phyloP scores from a whole-genome alignment of 2,329 filamentous ascomycete species.

The Diaporthe sp. region DNA sequence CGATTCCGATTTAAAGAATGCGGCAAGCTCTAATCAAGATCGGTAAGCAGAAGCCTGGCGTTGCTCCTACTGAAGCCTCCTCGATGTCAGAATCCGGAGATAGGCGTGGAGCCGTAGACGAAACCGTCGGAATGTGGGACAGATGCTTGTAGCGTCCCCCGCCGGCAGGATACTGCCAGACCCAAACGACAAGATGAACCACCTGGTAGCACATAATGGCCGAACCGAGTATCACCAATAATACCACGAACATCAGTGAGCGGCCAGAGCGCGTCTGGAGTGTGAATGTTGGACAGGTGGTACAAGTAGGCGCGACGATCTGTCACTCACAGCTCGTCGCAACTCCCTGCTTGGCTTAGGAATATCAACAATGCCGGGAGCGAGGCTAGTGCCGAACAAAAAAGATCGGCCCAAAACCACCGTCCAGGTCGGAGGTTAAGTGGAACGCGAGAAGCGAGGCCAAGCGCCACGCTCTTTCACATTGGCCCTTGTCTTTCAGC shows the following conservation, averaged over 20 bases:
- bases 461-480: constrained; percentile 9
- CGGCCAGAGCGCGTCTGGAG: not conserved
- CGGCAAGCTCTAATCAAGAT: not conserved
- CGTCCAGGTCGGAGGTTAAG: constrained; percentile 3
- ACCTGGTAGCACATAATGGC: not conserved
- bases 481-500: not conserved
- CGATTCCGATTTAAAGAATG: not conserved
- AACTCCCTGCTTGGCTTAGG: not conserved
- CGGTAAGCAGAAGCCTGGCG: not conserved
- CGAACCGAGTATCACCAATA: not conserved
- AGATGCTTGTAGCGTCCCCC: not conserved
- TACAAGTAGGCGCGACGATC: not conserved
- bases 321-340: not conserved
- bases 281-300: not conserved
- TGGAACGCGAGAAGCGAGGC: constrained; percentile 5
- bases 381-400: not conserved
- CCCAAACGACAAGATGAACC: not conserved
- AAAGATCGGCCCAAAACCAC: not conserved
- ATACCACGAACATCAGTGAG: not conserved
- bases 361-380: not conserved
- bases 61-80: not conserved
- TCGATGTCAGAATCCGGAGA: not conserved
- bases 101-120: constrained; percentile 6
- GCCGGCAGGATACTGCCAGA: not conserved
- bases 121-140: not conserved